Percentiles rank a stretch among this genome's conserved stretches.
These are phyloP conservation scores for Amylostereum areolatum DNA, from an alignment of 1,284 basidiomycete species.

Conservation along the genomic window DNA sequence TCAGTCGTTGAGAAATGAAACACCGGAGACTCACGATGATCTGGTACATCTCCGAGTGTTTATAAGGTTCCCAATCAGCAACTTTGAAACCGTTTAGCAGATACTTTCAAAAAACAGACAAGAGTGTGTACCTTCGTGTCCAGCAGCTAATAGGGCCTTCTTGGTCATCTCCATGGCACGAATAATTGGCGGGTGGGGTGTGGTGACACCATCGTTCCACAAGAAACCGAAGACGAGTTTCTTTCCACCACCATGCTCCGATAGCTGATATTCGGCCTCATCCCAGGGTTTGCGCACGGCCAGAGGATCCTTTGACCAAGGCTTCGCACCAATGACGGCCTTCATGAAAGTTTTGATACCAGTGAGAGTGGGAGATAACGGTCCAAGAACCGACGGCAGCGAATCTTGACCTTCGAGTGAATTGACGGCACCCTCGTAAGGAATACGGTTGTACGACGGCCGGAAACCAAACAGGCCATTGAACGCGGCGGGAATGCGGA, in stretches of 20 bases:
- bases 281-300: slow-evolving; percentile 44
- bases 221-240: slow-evolving; percentile 38
- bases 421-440: slow-evolving; percentile 41
- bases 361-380: slow-evolving; percentile 40
- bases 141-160: slow-evolving; percentile 40
- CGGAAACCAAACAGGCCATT: slow-evolving; percentile 49
- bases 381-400: slow-evolving; percentile 49
- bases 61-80: slow-evolving; percentile 44
- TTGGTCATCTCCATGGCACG: slow-evolving; percentile 42
- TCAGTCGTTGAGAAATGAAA: slow-evolving; percentile 6
- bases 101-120: slow-evolving; percentile 1
- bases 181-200: slow-evolving; percentile 44
- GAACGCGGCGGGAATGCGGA: slow-evolving; percentile 48
- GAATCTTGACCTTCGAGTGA: slow-evolving; percentile 46
- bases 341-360: slow-evolving; percentile 45
- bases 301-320: slow-evolving; percentile 48
- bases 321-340: slow-evolving; percentile 35
- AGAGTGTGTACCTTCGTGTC: slow-evolving; percentile 34
- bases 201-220: slow-evolving; percentile 42
- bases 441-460: slow-evolving; percentile 49
- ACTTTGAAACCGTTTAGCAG: slow-evolving; percentile 21
- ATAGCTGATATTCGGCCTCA: slow-evolving; percentile 32
- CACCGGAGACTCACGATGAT: slow-evolving; percentile 30
- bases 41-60: slow-evolving; percentile 41
- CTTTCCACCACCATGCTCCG: slow-evolving; percentile 40